A percentile compares a stretch with the other conserved stretches of the same genome.
These are phyloP conservation scores for Syzygium grande DNA, from an alignment of 345 rosid species.

Conservation along the genomic window DNA sequence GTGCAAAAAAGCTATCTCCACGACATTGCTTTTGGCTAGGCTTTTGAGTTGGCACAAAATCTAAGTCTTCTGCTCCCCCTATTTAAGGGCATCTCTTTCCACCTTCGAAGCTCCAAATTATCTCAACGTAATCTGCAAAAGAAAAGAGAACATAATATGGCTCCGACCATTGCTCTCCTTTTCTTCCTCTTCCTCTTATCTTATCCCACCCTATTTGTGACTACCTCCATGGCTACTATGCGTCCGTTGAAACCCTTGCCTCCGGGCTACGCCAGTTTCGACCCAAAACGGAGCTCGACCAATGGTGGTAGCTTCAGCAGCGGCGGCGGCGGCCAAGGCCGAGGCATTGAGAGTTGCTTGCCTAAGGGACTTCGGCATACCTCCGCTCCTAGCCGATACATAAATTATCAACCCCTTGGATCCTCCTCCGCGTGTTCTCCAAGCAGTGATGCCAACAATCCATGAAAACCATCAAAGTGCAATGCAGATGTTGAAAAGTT, in stretches of 20 bases:
- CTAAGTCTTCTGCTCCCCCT: conserved; percentile 9
- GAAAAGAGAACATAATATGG: conserved; percentile 6
- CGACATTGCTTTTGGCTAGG: neutral
- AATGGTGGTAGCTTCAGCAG: neutral
- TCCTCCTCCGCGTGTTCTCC: conserved; percentile 23
- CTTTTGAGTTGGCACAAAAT: neutral
- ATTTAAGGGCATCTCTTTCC: conserved; percentile 14
- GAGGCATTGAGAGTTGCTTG: conserved; percentile 30
- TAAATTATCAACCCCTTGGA: conserved; percentile 27
- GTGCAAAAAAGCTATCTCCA: conserved; percentile 3
- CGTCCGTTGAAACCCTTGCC: conserved; percentile 15
- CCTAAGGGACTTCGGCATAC: conserved; percentile 45
- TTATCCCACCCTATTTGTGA: neutral
- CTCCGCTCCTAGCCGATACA: conserved; percentile 57
- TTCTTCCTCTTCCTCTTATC: conserved; percentile 15
- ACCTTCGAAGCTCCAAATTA: neutral
- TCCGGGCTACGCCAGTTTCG: neutral
- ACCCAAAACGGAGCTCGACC: conserved; percentile 5
- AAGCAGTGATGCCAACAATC: neutral
- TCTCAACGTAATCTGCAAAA: neutral
- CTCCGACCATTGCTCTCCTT: conserved; percentile 8
- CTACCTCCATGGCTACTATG: conserved; percentile 3
- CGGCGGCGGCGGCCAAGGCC: neutral
- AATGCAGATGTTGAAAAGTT: neutral
- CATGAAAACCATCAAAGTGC: conserved; percentile 1